These are phyloP conservation scores for Pichia terricola DNA, from an alignment of 1,139 yeast genomes.

Conservation along the genomic window DNA sequence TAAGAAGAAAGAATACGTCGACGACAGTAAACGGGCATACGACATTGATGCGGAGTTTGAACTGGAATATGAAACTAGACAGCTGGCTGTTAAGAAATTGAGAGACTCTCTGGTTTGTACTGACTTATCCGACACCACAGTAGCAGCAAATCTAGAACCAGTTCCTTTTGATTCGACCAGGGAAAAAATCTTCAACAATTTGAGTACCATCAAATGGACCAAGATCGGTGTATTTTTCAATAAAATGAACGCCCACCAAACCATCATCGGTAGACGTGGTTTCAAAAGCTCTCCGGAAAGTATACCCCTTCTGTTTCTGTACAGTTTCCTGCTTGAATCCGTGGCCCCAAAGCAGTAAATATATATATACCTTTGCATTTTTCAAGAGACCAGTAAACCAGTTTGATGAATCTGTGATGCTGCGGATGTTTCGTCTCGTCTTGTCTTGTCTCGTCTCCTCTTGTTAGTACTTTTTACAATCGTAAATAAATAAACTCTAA, in stretches of 20 bases:
- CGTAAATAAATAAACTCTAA: too few relatives aligned
- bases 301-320: conserved; percentile 41
- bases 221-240: conserved; percentile 58
- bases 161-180: conserved; percentile 33
- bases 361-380: too few relatives aligned
- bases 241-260: conserved; percentile 64
- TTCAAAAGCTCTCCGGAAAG: conserved; percentile 45
- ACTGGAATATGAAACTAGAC: conserved; percentile 7
- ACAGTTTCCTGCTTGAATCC: conserved; percentile 28
- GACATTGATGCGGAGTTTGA: conserved; percentile 11
- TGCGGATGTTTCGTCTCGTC: too few relatives aligned
- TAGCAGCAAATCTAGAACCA: conserved; percentile 14
- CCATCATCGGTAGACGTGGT: conserved; percentile 62
- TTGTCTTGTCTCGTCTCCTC: too few relatives aligned
- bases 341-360: not conserved
- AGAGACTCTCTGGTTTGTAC: conserved; percentile 9
- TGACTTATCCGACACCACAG: conserved; percentile 14
- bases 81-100: conserved; percentile 1
- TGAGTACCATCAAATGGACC: conserved; percentile 52
- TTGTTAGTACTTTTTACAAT: too few relatives aligned
- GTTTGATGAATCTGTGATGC: too few relatives aligned
- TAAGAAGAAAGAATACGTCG: not conserved
- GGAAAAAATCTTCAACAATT: conserved; percentile 34
- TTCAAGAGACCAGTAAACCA: too few relatives aligned
- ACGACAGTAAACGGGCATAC: not conserved